Base-by-base conservation (phyloP, 1,139 yeast species). In the Pichia sp. region DNA sequence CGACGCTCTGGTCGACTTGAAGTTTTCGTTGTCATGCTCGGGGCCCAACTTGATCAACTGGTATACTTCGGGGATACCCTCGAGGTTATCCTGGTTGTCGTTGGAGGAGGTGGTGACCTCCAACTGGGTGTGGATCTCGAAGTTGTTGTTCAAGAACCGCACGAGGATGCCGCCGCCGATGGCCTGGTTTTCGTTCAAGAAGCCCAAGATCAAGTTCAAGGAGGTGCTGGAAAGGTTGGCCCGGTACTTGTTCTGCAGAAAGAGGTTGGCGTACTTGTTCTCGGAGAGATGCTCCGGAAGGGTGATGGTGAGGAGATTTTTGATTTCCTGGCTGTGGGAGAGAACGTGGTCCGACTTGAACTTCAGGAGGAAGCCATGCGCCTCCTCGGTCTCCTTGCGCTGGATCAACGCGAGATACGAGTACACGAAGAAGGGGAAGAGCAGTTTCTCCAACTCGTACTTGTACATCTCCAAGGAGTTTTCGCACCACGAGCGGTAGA, bases 351-450 rank as follows among this genome's bases (percentile, higher is more conserved):
- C 97, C 10, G 74, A 75, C 54, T 85, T 79, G 69, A 84, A 90
- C 64, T 80, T 82, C 58, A 86, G 89, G 63, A 87, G 89, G 66
- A 92, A 92, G 44, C 73, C 71, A 65, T 89, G 82, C 3, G 96
- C 95, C 52, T 81, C 79, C 16, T 75, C 70, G 4, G 81, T 72
- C 58, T 77, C 77, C 58, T 82, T 80, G 63, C 87, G 85, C 49
- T 81, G 73, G 19, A 92, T 82, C 58, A 93, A 76, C 64, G 90
- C 95, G 61, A 93, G 75, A 67, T 84, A 93, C 64, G 92, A 82
- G 70, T 93, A 96, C 50, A 93, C 87, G 71, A 92, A 93, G 36
- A 93, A 78, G 2, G 99, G 99, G 68, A 87, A 93, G 62, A 93
- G 75, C 45, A 92, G 79, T 60, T 95, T 80, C 54, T 87, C 79